Evolutionary conservation across 305 asterid species (phyloP).

Genomic region (Fraxinus dipetala): DNA sequence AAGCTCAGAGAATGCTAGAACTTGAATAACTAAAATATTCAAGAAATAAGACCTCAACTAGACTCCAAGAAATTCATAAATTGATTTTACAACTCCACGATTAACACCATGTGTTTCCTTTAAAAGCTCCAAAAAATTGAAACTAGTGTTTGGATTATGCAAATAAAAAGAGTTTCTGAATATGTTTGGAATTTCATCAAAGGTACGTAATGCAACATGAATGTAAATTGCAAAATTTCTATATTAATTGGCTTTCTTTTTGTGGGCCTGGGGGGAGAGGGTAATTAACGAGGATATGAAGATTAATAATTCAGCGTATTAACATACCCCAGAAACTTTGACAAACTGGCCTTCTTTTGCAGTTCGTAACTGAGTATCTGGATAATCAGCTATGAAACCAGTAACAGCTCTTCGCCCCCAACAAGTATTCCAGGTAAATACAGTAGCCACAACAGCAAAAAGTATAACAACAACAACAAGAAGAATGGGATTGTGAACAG

Average conservation of each 20-base stretch:
- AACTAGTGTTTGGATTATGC: not conserved
- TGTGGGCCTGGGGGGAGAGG: not conserved
- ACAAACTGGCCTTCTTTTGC: constrained; percentile 75
- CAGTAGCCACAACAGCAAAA: constrained; percentile 49
- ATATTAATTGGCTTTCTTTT: not conserved
- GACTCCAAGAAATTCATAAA: not conserved
- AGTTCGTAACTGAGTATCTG: constrained; percentile 70
- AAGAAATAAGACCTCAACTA: not conserved
- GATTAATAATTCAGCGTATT: not conserved
- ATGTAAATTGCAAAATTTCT: not conserved
- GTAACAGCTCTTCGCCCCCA: constrained; percentile 70
- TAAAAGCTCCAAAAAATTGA: not conserved
- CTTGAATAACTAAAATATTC: not conserved
- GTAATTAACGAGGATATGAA: not conserved
- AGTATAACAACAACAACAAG: constrained; percentile 60
- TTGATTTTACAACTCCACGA: not conserved
- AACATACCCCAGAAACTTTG: constrained; percentile 77
- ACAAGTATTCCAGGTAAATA: constrained; percentile 70
- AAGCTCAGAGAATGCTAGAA: not conserved
- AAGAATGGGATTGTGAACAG: constrained; percentile 68
- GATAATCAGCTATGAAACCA: constrained; percentile 57
- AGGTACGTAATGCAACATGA: not conserved
- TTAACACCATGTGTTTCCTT: not conserved
- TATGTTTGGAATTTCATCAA: not conserved
- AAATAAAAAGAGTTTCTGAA: not conserved